A percentile compares a stretch with the other conserved stretches of the same genome.
phyloP scores from a whole-genome alignment of 2,329 filamentous ascomycete species.

The Fusarium illudens region DNA sequence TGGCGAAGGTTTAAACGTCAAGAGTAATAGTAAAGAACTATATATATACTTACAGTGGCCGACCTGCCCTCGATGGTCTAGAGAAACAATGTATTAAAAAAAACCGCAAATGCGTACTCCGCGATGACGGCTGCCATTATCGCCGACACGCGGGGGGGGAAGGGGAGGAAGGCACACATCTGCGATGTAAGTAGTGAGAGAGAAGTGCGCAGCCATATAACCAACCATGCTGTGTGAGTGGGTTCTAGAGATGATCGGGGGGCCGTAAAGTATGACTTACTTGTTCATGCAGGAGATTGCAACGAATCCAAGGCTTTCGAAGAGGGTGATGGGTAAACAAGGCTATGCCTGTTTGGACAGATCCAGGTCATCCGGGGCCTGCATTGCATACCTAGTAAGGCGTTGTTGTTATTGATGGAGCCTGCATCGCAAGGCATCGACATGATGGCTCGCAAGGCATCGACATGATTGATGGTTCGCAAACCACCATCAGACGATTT shows the following conservation, averaged over 20 bases:
- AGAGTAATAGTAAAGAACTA: neutral
- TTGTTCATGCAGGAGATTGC: constrained; percentile 11
- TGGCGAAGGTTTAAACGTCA: too few species aligned
- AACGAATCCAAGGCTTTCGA: constrained; percentile 11
- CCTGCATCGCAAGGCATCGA: constrained; percentile 18
- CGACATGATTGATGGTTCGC: constrained; percentile 29
- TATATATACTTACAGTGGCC: constrained; percentile 18
- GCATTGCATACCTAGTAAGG: constrained; percentile 1
- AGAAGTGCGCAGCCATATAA: neutral
- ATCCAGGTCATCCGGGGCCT: constrained; percentile 18
- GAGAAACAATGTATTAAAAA: neutral
- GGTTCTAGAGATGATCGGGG: neutral
- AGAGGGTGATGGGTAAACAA: constrained; percentile 24
- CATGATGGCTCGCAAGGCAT: constrained; percentile 26
- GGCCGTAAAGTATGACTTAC: constrained; percentile 33
- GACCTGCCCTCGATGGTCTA: neutral
- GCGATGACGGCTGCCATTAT: constrained; percentile 20
- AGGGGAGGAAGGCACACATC: neutral
- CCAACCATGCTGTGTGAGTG: neutral
- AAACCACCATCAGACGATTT: constrained; percentile 9
- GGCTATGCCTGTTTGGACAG: constrained; percentile 19
- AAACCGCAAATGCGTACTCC: constrained; percentile 30
- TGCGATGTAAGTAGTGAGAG: neutral
- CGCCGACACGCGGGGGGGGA: neutral
- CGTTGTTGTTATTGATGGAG: neutral